Conservation (phyloP, 164 flowering plant genomes). For the Nymphaea colorata region DNA sequence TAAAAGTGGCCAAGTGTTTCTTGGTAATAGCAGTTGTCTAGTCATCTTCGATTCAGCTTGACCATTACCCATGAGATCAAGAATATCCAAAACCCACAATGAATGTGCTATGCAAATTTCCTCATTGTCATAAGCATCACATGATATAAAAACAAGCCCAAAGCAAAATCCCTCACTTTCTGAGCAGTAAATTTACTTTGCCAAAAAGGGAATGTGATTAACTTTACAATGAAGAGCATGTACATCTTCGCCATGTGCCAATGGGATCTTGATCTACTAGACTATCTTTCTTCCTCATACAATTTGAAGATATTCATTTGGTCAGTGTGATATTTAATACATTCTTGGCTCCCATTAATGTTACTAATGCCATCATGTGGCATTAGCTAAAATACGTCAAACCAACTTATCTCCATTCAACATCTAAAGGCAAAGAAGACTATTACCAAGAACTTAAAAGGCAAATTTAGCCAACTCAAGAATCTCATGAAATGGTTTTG, state of each 20-base stretch:
- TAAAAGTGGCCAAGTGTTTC: slow-evolving; percentile 49
- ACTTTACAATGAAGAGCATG: slow-evolving; percentile 33
- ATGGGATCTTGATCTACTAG: slow-evolving; percentile 13
- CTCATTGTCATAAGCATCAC: slow-evolving; percentile 16
- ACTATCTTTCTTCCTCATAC: slow-evolving; percentile 10
- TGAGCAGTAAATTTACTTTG: slow-evolving; percentile 14
- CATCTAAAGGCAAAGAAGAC: slow-evolving; percentile 36
- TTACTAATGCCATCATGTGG: slow-evolving; percentile 17
- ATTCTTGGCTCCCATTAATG: not conserved
- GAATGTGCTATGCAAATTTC: slow-evolving; percentile 36
- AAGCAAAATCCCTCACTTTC: slow-evolving; percentile 34
- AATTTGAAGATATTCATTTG: no score
- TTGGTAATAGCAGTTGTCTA: slow-evolving; percentile 45
- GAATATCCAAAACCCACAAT: slow-evolving; percentile 47
- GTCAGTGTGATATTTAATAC: not conserved
- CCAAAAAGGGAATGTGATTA: slow-evolving; percentile 23
- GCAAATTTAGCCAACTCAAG: slow-evolving; percentile 53
- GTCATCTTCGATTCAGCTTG: slow-evolving; percentile 41
- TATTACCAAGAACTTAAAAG: slow-evolving; percentile 52
- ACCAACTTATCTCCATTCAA: slow-evolving; percentile 35
- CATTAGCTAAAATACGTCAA: slow-evolving; percentile 44
- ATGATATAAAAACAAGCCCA: slow-evolving; percentile 36
- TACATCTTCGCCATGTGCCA: slow-evolving; percentile 30
- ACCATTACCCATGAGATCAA: slow-evolving; percentile 33
- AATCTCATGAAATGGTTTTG: slow-evolving; percentile 13